Evolutionary conservation across 495 filamentous ascomycete species (phyloP).

Genomic region (Haplographium delicatum): DNA sequence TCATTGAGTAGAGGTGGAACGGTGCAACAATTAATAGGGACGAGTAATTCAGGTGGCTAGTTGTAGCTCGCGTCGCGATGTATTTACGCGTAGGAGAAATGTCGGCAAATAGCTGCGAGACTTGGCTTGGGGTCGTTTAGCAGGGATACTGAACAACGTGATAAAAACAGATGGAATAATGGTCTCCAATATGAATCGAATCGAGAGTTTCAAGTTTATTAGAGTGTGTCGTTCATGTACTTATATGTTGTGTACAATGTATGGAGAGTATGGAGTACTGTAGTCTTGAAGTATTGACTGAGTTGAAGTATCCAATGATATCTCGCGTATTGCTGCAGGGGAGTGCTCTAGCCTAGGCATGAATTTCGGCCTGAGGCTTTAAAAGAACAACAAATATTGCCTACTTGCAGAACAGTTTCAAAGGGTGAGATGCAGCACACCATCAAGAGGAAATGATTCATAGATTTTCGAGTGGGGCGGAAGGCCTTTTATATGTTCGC

Average conservation of each 20-base stretch:
- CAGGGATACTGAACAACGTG: too few relatives aligned
- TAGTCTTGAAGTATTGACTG: background rate
- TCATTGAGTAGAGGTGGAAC: constrained; percentile 9
- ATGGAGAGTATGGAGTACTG: too few relatives aligned
- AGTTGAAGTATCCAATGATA: too few relatives aligned
- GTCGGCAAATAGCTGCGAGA: background rate
- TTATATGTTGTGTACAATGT: too few relatives aligned
- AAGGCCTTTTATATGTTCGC: constrained; percentile 22
- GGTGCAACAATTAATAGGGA: constrained; percentile 1
- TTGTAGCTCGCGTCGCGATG: constrained; percentile 5
- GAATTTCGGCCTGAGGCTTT: background rate
- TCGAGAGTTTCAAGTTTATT: background rate
- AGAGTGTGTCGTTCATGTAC: too few relatives aligned
- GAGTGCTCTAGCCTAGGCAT: background rate
- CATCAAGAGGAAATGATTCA: constrained; percentile 9
- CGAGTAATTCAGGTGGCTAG: constrained; percentile 18
- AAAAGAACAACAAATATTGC: background rate
- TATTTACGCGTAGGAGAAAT: background rate
- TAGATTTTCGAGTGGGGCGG: constrained; percentile 12
- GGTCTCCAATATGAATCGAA: too few relatives aligned
- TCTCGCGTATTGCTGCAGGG: too few relatives aligned
- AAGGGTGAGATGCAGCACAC: too few relatives aligned
- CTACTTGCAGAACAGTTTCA: constrained; percentile 9
- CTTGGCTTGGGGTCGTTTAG: too few relatives aligned
- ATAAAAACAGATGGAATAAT: too few relatives aligned